Evolutionary conservation across 169 alveolate species (phyloP).

Genomic region (Theileria orientalis): DNA sequence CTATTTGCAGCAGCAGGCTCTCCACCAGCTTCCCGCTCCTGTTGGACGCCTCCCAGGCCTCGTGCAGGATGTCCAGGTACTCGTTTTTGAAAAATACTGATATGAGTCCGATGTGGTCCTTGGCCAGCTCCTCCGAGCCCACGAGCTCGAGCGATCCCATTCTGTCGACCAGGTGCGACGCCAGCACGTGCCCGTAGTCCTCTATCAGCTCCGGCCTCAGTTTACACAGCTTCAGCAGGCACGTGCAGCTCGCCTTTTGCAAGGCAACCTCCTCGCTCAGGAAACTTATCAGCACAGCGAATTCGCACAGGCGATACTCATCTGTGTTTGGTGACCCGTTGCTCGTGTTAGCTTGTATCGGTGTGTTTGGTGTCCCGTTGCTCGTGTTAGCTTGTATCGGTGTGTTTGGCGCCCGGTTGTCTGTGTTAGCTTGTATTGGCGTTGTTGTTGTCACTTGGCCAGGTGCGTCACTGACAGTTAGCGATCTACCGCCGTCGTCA

Average conservation of each 20-base stretch:
- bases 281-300: constrained; percentile 39
- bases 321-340: not conserved
- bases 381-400: constrained; percentile 1
- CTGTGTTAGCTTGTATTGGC: not conserved
- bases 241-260: constrained; percentile 19
- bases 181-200: constrained; percentile 33
- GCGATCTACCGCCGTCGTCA: not conserved
- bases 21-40: constrained; percentile 27
- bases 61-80: constrained; percentile 11
- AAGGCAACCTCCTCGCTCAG: constrained; percentile 40
- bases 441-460: not conserved
- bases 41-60: constrained; percentile 48
- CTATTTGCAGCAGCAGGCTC: constrained; percentile 51
- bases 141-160: constrained; percentile 45
- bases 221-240: constrained; percentile 28
- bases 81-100: constrained; percentile 11
- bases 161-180: constrained; percentile 42
- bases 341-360: not conserved
- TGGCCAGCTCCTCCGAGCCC: constrained; percentile 56
- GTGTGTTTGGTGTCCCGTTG: not conserved
- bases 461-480: no score
- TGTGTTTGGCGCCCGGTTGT: not conserved
- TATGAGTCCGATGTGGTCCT: constrained; percentile 27
- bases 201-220: constrained; percentile 10
- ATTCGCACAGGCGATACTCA: constrained; percentile 13